Evolutionary conservation across 2,329 filamentous ascomycete species (phyloP).

Genomic region (Sodiomyces alkalinus): DNA sequence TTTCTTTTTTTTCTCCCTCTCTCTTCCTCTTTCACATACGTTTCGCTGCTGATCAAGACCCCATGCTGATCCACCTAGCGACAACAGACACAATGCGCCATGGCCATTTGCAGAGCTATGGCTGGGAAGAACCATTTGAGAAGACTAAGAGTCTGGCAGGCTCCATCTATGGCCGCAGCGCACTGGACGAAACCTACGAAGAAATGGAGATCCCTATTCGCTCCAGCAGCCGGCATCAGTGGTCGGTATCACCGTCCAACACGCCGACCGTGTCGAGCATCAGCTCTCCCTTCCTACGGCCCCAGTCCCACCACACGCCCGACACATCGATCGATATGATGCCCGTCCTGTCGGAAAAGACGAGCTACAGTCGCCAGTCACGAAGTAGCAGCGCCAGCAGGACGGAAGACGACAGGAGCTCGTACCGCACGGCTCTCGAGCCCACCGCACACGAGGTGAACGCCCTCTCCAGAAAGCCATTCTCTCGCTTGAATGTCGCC

Average conservation of each 20-base stretch:
- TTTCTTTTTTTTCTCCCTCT: too few relatives aligned
- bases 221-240: conserved; percentile 21
- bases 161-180: conserved; percentile 10
- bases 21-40: too few relatives aligned
- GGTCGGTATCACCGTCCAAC: conserved; percentile 26
- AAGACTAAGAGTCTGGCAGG: conserved; percentile 12
- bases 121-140: too few relatives aligned
- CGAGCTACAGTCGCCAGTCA: conserved; percentile 6
- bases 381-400: conserved; percentile 5
- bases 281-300: conserved; percentile 22
- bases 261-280: conserved; percentile 23
- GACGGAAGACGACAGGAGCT: conserved; percentile 5
- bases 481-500: too few relatives aligned
- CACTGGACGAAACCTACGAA: conserved; percentile 19
- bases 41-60: too few relatives aligned
- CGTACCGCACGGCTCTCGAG: conserved; percentile 6
- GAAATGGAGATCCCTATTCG: conserved; percentile 18
- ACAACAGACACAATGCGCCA: too few relatives aligned
- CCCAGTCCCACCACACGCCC: conserved; percentile 26
- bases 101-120: too few relatives aligned
- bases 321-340: conserved; percentile 27
- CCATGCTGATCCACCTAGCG: too few relatives aligned
- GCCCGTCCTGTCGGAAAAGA: conserved; percentile 6
- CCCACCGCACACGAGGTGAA: conserved; percentile 2
- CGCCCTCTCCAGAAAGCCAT: too few relatives aligned